phyloP scores from a whole-genome alignment of 352 stramenopile genomes.

The Globisporangium spiculum region DNA sequence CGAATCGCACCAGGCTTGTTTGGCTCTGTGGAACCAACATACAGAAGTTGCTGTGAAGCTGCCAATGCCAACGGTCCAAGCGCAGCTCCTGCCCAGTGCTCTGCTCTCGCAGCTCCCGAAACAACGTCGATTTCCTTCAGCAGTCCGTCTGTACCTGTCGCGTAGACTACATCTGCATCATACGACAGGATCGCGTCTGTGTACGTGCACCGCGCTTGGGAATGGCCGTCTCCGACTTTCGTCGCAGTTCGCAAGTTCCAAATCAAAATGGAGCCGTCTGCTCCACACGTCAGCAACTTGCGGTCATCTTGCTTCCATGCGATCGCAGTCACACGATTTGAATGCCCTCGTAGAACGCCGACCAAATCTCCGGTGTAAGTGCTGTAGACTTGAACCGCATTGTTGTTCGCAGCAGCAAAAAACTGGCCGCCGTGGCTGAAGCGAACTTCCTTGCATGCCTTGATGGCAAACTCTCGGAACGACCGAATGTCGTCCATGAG shows the following conservation, averaged over 20 bases:
- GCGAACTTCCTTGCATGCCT: conserved; percentile 87
- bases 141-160: conserved; percentile 87
- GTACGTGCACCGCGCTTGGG: conserved; percentile 74
- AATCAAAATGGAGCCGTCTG: conserved; percentile 71
- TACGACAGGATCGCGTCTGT: conserved; percentile 54
- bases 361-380: conserved; percentile 80
- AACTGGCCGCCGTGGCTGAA: conserved; percentile 91
- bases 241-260: conserved; percentile 75
- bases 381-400: conserved; percentile 84
- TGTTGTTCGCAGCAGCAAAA: conserved; percentile 89
- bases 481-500: conserved; percentile 92
- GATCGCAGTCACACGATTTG: conserved; percentile 78
- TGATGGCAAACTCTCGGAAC: conserved; percentile 91
- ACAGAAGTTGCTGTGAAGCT: conserved; percentile 87
- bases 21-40: conserved; percentile 80
- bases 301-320: conserved; percentile 78
- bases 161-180: conserved; percentile 78
- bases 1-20: conserved; percentile 63
- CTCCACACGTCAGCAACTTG: conserved; percentile 69
- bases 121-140: conserved; percentile 89
- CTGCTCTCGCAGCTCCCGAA: conserved; percentile 46
- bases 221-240: conserved; percentile 79
- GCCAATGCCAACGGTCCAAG: conserved; percentile 84
- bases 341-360: conserved; percentile 70
- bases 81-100: conserved; percentile 53